Evolutionary conservation across 352 stramenopile genomes (phyloP), one percentile per base, ranked within the genome.

Genomic region (Phytophthora fragariaefolia): DNA sequence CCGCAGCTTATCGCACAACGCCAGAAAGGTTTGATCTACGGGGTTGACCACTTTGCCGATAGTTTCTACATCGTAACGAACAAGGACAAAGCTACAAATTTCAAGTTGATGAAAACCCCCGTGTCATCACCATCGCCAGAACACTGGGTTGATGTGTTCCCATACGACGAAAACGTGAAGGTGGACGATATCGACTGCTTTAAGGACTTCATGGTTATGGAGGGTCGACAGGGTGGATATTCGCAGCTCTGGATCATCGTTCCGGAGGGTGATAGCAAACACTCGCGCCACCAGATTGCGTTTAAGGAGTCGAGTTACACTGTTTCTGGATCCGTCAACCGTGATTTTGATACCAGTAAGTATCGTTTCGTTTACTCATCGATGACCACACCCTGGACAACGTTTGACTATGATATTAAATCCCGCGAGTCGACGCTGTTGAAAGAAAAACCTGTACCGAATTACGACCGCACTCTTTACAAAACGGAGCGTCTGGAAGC

Each of bases 31-130:
- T 64, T 96, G 46, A 70, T 85, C 24, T 97, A 97, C 76, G 78
- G 80, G 18, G 84, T 97, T 3, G 90, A 97, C 56, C 93, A 98
- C 74, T 91, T 91, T 51, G 77, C 76, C 51, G 79, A 88, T 60
- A 80, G 83, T 63, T 98, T 98, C 56, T 98, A 97, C 72, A 95
- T 99, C 47, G 82, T 90, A 56, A 98, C 95, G 23, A 99, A 99
- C 83, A 87, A 93, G 54, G 91, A 96, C 69, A 90, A 89, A 57
- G 86, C 88, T 23, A 94, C 85, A 20, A 99, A 99, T 76, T 97
- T 98, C 69, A 96, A 98, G 64, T 58, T 99, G 55, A 97, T 91
- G 84, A 82, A 49, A 64, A 85, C 82, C 43, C 71, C 74, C 0
- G 79, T 92, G 22, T 67, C 52, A 42, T 84, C 78, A n/a, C 70